Evolutionary conservation across 1,139 yeast genomes (phyloP).

Genomic region (Candida sp.): DNA sequence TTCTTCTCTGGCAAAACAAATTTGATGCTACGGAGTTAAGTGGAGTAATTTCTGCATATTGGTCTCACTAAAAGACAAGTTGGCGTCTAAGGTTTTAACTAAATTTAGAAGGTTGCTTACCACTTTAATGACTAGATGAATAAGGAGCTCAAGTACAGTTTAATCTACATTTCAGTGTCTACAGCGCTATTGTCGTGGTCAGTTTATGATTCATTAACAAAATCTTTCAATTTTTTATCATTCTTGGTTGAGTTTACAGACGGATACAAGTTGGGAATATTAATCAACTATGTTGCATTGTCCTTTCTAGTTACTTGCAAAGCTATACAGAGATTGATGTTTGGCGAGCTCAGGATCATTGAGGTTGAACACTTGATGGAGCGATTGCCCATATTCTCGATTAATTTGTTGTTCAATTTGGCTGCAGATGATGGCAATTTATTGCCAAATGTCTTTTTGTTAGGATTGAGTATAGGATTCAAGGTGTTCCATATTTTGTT

Average conservation of each 20-base stretch:
- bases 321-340: conserved; percentile 47
- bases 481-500: conserved; percentile 77
- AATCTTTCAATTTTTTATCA: conserved; percentile 24
- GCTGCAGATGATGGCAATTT: conserved; percentile 58
- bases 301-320: conserved; percentile 39
- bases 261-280: conserved; percentile 29
- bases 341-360: conserved; percentile 72
- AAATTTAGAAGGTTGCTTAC: background rate
- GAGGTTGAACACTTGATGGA: conserved; percentile 81
- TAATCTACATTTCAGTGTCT: conserved; percentile 24
- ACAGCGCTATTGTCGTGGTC: conserved; percentile 24
- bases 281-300: conserved; percentile 32
- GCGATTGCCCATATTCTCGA: conserved; percentile 51
- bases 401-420: conserved; percentile 63
- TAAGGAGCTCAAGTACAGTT: conserved; percentile 16
- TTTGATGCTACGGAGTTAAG: too few relatives aligned
- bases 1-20: too few relatives aligned
- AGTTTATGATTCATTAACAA: conserved; percentile 19
- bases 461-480: conserved; percentile 47
- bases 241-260: conserved; percentile 32
- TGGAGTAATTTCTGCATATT: background rate
- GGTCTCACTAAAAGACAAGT: background rate
- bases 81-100: background rate
- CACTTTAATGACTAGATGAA: conserved; percentile 2
- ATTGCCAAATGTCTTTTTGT: conserved; percentile 41